phyloP scores from a whole-genome alignment of 1,284 basidiomycete species.

The Fomitopsis palustris region DNA sequence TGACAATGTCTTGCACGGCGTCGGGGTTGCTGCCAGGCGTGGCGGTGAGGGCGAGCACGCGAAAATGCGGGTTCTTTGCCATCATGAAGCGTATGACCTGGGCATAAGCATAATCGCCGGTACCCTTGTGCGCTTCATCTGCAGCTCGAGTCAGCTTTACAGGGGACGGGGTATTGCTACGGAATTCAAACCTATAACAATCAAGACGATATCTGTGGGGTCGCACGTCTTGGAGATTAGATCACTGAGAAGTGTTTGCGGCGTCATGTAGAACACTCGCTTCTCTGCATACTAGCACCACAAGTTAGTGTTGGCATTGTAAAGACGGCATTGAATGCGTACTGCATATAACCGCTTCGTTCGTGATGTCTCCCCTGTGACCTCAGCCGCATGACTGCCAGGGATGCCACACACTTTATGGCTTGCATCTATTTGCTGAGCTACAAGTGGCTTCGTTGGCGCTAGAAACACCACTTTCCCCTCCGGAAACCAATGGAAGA shows the following conservation, averaged over 20 bases:
- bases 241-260: constrained; percentile 94
- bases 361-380: constrained; percentile 74
- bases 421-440: constrained; percentile 93
- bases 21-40: constrained; percentile 90
- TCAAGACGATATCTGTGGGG: constrained; percentile 72
- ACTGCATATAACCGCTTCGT: constrained; percentile 59
- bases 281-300: constrained; percentile 72
- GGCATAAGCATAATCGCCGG: constrained; percentile 91
- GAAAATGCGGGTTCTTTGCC: constrained; percentile 91
- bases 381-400: constrained; percentile 78
- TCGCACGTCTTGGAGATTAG: constrained; percentile 74
- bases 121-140: constrained; percentile 97
- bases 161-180: neutral
- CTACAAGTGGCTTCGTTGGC: constrained; percentile 93
- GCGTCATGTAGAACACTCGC: constrained; percentile 97
- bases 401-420: constrained; percentile 95
- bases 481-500: constrained; percentile 90
- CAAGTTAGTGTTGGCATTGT: neutral
- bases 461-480: constrained; percentile 96
- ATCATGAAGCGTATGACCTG: constrained; percentile 89
- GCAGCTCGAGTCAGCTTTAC: constrained; percentile 1
- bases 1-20: constrained; percentile 88
- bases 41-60: constrained; percentile 91
- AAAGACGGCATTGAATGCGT: constrained; percentile 25
- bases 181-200: constrained; percentile 67